Evolutionary conservation across 345 rosid genomes (phyloP).

Genomic region (Pugionium cornutum): DNA sequence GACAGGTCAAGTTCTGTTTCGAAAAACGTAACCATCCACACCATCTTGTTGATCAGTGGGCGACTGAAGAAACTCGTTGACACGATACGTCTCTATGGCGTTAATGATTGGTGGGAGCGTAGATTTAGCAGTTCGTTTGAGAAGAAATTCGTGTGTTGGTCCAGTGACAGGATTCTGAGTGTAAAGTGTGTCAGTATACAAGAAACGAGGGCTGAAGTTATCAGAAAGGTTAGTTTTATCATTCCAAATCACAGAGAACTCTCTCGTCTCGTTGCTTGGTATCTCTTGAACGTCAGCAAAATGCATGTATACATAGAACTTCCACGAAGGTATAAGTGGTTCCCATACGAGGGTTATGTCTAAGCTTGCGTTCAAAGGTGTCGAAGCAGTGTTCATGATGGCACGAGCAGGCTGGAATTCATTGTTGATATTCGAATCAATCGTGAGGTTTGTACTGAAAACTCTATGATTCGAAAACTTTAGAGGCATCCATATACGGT

Average conservation of each 20-base stretch:
- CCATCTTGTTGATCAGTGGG: conserved; percentile 38
- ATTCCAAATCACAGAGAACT: conserved; percentile 30
- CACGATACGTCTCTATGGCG: conserved; percentile 35
- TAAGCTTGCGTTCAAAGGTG: conserved; percentile 16
- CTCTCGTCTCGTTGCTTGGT: conserved; percentile 35
- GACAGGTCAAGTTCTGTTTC: not conserved
- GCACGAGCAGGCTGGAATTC: conserved; percentile 30
- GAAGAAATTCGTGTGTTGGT: not conserved
- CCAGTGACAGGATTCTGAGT: conserved; percentile 6
- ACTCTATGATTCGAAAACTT: not conserved
- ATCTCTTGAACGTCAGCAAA: conserved; percentile 41
- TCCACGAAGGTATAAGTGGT: not conserved
- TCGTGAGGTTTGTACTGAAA: not conserved
- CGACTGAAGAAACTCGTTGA: conserved; percentile 30
- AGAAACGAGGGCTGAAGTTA: conserved; percentile 26
- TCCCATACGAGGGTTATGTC: not conserved
- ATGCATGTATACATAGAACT: conserved; percentile 41
- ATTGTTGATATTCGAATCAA: conserved; percentile 16
- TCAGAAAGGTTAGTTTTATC: not conserved
- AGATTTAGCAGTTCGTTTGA: conserved; percentile 18
- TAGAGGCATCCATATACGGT: conserved; percentile 32
- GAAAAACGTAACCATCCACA: not conserved
- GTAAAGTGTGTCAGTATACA: conserved; percentile 34
- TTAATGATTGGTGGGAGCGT: conserved; percentile 42
- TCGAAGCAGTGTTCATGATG: conserved; percentile 41